Evolutionary conservation across 208 protist species (phyloP), one percentile per base, ranked within the genome.

Genomic region (Leishmania arabica): DNA sequence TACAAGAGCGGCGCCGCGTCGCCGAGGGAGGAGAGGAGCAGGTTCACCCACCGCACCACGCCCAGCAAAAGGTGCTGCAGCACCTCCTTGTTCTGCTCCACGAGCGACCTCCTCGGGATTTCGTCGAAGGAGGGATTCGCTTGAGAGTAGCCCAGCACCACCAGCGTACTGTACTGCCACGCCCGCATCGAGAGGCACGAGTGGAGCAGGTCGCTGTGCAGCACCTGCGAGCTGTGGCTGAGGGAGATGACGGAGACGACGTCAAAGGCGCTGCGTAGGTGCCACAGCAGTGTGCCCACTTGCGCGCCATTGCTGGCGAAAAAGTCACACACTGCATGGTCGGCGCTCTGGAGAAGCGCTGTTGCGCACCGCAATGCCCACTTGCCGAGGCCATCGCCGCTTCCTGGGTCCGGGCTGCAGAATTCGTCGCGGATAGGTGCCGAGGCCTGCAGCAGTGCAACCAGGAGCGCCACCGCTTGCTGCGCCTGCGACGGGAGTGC

Each of bases 391-490:
- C 85, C 86, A 74, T 88, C 83, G 37, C 71, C 80, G 24, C 81
- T 68, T 27, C 70, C 79, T 1, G 56, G 17, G 60, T 60, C 75
- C 5, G 89, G 66, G 51, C 79, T 80, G 80, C 91, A 95, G 82
- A 97, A 93, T 75, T 88, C 87, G 49, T 92, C 89, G 71, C 93
- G 92, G 40, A 97, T 78, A 21, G 90, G 79, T 19, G 90, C 84
- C 5, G 93, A 97, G 19, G 82, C 62, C 69, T 93, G 88, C 74
- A 97, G 69, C 1, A 97, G 86, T 54, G 89, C 84, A 66, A 88
- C 78, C 27, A 97, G 82, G 47, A 97, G 86, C 49, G 87, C 77
- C 13, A 95, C 75, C 27, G 92, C 89, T 31, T 82, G 70, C 64
- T 89, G 84, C 77, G 56, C 54, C 11, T 81, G 77, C 51, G 73